Evolutionary conservation across 2,329 filamentous ascomycete species (phyloP), one percentile per base, ranked within the genome.

Genomic region (Exutisphaerella laricina): DNA sequence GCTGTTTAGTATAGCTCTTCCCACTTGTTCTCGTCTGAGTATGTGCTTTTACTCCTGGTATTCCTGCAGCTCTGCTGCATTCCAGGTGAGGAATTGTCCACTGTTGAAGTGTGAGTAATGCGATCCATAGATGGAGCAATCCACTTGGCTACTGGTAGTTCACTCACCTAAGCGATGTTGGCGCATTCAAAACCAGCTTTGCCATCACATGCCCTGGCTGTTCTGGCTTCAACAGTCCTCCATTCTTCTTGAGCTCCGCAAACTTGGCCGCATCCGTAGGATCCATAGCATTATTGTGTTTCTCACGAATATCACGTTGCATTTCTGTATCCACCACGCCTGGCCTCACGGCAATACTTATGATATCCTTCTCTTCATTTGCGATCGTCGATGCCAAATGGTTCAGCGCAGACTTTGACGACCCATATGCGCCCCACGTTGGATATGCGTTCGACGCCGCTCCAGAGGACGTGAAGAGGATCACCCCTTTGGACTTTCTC

Each of bases 281-380:
- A 51, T 78, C 75, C 75, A 86, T 79, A 12, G 66, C 67, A 20
- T 68, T 71, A 5, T 75, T 71, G 63, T 92, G 84, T 45, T 80
- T 76, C 34, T 88, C 81, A 38, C 92, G 74, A 44, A 98, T 77
- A 44, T 84, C 77, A n/a, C 74, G 74, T 63, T 95, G 89, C 89
- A 96, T 96, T 39, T 83, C 83, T 0, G 89, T 96, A 59, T 95
- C 85, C 5, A 94, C 84, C 33, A 85, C 79, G 2, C 89, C 89
- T 0, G 89, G 89, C 3, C 82, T 74, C 23, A 96, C 70, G 0
- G 85, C 74, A 0, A 95, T 67, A 9, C 79, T 81, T 0, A 78
- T 85, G 32, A 95, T 79, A 10, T 81, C 73, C 1, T 83, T 80
- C 63, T 95, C 89, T 60, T 96, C 89, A 1, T 74, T 73, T 0